These are phyloP conservation scores for Rostrohypoxylon terebratum DNA, from an alignment of 495 filamentous ascomycete genomes.

Conservation along the genomic window DNA sequence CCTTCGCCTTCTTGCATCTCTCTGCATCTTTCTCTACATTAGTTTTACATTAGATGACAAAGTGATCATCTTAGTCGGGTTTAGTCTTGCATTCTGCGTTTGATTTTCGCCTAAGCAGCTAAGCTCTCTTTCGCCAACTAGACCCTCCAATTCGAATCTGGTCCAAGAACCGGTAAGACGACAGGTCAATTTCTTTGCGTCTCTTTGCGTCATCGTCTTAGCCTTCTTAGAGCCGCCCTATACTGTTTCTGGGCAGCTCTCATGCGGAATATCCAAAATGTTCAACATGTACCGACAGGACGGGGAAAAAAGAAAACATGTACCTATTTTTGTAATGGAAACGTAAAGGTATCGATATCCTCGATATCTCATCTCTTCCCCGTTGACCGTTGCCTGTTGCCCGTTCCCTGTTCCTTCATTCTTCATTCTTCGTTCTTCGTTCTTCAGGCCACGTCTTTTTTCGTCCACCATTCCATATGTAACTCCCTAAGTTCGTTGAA, in stretches of 20 bases:
- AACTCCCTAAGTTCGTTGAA: slow-evolving; percentile 24
- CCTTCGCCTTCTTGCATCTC: slow-evolving; percentile 24
- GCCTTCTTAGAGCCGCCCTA: slow-evolving; percentile 41
- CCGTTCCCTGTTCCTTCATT: not conserved
- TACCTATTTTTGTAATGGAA: not conserved
- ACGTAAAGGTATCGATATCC: not conserved
- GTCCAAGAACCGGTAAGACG: slow-evolving; percentile 34
- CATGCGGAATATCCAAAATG: slow-evolving; percentile 1
- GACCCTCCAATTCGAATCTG: slow-evolving; percentile 37
- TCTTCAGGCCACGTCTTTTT: slow-evolving; percentile 37
- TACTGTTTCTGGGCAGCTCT: slow-evolving; percentile 27
- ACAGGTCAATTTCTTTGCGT: slow-evolving; percentile 47
- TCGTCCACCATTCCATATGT: slow-evolving; percentile 36
- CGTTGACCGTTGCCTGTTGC: too few species aligned
- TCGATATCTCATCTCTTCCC: too few species aligned
- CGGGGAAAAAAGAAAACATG: not conserved
- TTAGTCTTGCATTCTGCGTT: slow-evolving; percentile 28
- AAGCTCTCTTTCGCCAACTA: slow-evolving; percentile 30
- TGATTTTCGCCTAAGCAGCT: slow-evolving; percentile 42
- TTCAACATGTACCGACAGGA: not conserved
- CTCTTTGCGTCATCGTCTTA: slow-evolving; percentile 43
- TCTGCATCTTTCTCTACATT: slow-evolving; percentile 18
- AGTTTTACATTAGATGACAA: slow-evolving; percentile 29
- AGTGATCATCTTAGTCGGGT: slow-evolving; percentile 31
- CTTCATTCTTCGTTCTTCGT: slow-evolving; percentile 1